Evolutionary conservation across 768 basidiomycete genomes (phyloP), one percentile per base, ranked within the genome.

Genomic region (Pisolithus orientalis): DNA sequence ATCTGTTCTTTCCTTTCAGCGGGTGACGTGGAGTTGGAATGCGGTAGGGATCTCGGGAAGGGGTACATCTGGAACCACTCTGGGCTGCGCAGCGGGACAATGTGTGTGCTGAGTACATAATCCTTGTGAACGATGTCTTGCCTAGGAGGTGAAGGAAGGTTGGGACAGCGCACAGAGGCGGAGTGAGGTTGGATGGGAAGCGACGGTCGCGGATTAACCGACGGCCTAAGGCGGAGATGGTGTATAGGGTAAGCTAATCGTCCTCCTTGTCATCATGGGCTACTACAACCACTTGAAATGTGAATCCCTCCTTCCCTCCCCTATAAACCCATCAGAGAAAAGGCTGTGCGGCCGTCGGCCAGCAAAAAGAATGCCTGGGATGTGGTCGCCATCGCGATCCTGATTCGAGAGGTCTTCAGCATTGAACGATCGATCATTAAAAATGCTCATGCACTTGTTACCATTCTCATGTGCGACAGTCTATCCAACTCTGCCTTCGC

Each of bases 21-120:
- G 5, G 51, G 13, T 1, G 51, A 46, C 29, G 4, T 49, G n/a
- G 46, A 27, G 6, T 51, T 32, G 1, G 39, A 38, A 42, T 53
- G 57, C 11, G 52, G 1, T 5, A n/a, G 67, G 67, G 34, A 58
- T 44, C 45, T 54, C 42, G 0, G 58, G 62, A 5, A 60, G 55
- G 17, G 67, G 63, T 42, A 59, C 47, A n/a, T 67, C 51, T 4
- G 62, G 63, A 6, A 43, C 39, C n/a, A 57, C 40, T 7, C 66
- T 56, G 10, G 68, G 66, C 47, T 54, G 65, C 4, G 62, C 62
- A 13, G 64, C 65, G 66, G 68, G 32, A 68, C 45, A 52, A 68
- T 47, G 17, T 68, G 67, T 8, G 66, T 68, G 13, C 55, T 68
- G 49, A 67, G 57, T 14, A 34, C 52, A 45, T 65, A 68, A 13